Evolutionary conservation across 805 yeast genomes (phyloP), one percentile per base, ranked within the genome.

Genomic region (Ogataea zsoltii): DNA sequence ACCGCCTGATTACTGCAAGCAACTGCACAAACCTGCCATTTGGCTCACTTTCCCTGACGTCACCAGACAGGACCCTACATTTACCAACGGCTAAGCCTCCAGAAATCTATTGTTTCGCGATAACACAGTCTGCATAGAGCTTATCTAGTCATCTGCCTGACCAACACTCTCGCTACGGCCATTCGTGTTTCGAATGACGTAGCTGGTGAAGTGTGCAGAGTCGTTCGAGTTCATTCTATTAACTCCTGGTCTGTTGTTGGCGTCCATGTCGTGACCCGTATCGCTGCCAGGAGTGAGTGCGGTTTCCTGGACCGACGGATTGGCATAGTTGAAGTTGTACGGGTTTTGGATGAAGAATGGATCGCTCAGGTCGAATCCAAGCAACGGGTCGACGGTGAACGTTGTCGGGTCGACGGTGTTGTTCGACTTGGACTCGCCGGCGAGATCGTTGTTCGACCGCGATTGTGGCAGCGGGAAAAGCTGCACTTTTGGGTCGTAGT

Each of bases 281-380:
- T 41, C 40, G 38, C 31, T 35, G 38, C 31, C 18, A 2, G 19
- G 9, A n/a, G 23, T 14, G n/a, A 25, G 23, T 2, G 41, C 36
- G 9, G 25, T 41, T 10, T 28, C 42, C 35, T 33, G 18, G 6
- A 42, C 34, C 14, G 43, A 31, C n/a, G 40, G 18, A n/a, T 28
- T 37, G 13, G 60, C 62, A 63, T 57, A 57, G 9, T 75, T 75
- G 43, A 74, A 60, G 49, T 72, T 74, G 36, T 67, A 74, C 2
- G 80, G 79, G 51, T 74, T 74, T 14, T 75, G 74, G 37, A 76
- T 65, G 71, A 77, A 75, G 49, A 77, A 77, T 6, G 82, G 82
- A 56, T 77, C 82, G 38, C 63, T 66, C 31, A 74, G 55, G 45
- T 62, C 62, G 51, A 73, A 68, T 9, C 79, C 76, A 19, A 69